Evolutionary conservation across 1,284 basidiomycete species (phyloP).

Genomic region (Cryptococcus jaspeensis): DNA sequence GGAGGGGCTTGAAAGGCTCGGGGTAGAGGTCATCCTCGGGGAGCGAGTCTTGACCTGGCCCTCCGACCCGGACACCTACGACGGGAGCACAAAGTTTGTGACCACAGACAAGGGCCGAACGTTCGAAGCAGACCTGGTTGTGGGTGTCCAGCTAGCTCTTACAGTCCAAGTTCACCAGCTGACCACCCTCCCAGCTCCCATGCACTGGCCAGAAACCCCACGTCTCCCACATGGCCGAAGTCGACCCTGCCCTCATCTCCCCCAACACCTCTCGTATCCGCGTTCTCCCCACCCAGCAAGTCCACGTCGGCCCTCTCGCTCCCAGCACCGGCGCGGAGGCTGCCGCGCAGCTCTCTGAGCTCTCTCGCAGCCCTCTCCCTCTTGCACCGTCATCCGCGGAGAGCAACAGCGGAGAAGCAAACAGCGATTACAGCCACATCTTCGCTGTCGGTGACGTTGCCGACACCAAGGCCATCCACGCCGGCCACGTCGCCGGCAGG

Average conservation of each 20-base stretch:
- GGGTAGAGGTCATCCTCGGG: slow-evolving; percentile 52
- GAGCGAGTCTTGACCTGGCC: slow-evolving; percentile 49
- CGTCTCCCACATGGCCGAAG: slow-evolving; percentile 58
- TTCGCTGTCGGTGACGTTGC: slow-evolving; percentile 54
- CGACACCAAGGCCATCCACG: slow-evolving; percentile 54
- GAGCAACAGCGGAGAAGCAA: too few relatives aligned
- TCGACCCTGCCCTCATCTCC: slow-evolving; percentile 59
- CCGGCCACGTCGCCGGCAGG: slow-evolving; percentile 67
- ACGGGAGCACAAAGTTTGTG: slow-evolving; percentile 50
- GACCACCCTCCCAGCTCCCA: slow-evolving; percentile 44
- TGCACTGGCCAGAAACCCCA: slow-evolving; percentile 77
- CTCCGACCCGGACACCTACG: slow-evolving; percentile 29
- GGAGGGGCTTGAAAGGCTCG: slow-evolving; percentile 43
- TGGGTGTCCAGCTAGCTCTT: too few relatives aligned
- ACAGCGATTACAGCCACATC: slow-evolving; percentile 43
- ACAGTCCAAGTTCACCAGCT: slow-evolving; percentile 21
- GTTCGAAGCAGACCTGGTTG: slow-evolving; percentile 64
- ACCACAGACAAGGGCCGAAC: slow-evolving; percentile 61
- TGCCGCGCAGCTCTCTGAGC: slow-evolving; percentile 19
- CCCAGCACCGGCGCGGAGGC: too few relatives aligned
- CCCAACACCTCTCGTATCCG: slow-evolving; percentile 53
- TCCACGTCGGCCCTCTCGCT: slow-evolving; percentile 39
- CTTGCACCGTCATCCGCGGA: slow-evolving; percentile 10
- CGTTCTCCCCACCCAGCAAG: slow-evolving; percentile 64
- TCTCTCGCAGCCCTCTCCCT: slow-evolving; percentile 13